Base-by-base conservation (phyloP, 768 basidiomycete species). In the Lentinula lateritia region DNA sequence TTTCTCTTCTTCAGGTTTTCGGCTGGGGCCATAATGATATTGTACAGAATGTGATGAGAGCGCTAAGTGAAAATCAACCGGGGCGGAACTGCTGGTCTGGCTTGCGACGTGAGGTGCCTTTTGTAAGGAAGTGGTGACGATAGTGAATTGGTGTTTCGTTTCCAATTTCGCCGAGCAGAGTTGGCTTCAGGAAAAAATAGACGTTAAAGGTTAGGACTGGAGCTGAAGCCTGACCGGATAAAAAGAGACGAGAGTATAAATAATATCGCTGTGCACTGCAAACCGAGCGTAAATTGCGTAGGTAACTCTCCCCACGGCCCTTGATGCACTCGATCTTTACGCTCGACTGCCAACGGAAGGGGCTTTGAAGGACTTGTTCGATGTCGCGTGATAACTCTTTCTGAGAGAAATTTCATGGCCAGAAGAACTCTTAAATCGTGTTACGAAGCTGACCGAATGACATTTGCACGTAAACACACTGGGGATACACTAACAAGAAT, bases 1-100 rank as follows among this genome's bases (percentile, higher is more conserved):
- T 92, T 95, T 71, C 92, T 82, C 78, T 90, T 90, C 79, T 84
- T 90, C 74, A 91, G 74, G 61, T 69, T 67, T 60, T 60, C 59
- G 41, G 50, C 50, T 15, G 59, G 59, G 28, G 59, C 59, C 59
- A 60, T 60, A 52, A 16, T 60, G 58, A 60, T 60, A 52, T 20
- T 60, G 58, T 35, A 46, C 32, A 48, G 39, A 13, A 16, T 12
- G 28, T 36, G 34, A 36, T 45, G 42, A 41, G 18, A 45, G 41
- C 32, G 38, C 9, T 9, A 35, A 45, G 56, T 39, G 42, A 56
- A 18, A 39, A 23, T 39, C 18, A 56, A 56, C 23, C 10, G 42
- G 41, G 54, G 18, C 6, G 46, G 12, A 48, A 28, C 16, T 48
- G 46, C 15, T 18, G 46, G 18, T 28, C 46, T 46, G 18, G 46